Base-by-base conservation (phyloP, 2,329 filamentous ascomycete species). In the Fulvia fulva region DNA sequence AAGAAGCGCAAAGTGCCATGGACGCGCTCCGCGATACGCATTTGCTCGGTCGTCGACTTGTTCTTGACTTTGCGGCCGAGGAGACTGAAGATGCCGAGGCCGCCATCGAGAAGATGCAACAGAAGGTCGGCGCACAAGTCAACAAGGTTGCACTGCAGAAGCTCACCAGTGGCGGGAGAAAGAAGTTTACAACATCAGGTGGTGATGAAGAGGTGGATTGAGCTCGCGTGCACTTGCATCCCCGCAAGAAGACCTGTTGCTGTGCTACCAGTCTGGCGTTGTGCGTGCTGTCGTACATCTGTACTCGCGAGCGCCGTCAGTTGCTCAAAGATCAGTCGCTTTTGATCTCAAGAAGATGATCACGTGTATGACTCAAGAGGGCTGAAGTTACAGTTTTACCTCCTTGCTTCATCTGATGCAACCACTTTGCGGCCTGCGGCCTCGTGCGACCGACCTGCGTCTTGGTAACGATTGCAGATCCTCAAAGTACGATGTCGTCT, bases 101-200 rank as follows among this genome's bases (percentile, higher is more conserved):
- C 76, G 92, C 97, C 77, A 94, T 99, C 72, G 87, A 89, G 73
- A 93, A 91, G 79, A 96, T 99, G 88, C 90, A 96, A 77, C 89
- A 90, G 82, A 99, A 97, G 82, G 88, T 95, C 71, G 90, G 90
- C 62, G 86, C 87, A 60, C 93, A 97, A 78, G 85, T 89, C 74
- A 90, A 95, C 78, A 94, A 92, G 78, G 88, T 97, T 70, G 89
- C 90, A 68, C 80, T 96, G 70, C 91, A 96, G 77, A 87, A 91
- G 74, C 87, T 97, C 71, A 93, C 89, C 63, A 89, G 88, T 68
- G 84, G 84, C 71, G 89, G 89, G 68, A 85, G 92, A 70, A 91
- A 88, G 76, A 96, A 90, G 81, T 91, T 97, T 79, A 92, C 62
- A 1, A 68, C 68, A 14, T 28, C 47, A 32, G 26, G 22, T 32